Evolutionary conservation across 2,329 filamentous ascomycete species (phyloP), one percentile per base, ranked within the genome.

Genomic region (Sporothrix euskadiensis): DNA sequence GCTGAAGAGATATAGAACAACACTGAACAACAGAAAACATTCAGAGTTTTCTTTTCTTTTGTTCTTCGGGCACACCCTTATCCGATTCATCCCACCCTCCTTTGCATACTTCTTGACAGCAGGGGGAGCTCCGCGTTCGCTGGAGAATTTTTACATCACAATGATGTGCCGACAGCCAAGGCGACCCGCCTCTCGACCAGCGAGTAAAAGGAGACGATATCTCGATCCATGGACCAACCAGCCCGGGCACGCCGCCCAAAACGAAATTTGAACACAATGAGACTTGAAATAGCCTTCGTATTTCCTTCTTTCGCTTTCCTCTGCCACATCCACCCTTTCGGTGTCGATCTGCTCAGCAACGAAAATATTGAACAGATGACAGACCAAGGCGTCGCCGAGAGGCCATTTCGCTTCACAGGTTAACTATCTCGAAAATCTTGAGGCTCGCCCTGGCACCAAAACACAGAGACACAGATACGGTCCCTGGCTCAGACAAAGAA

Each of bases 81-180:
- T 30, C n/a, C 22, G 12, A 66, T 8, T 6, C 39, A 66, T 66
- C 39, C 61, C 41, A 65, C 59, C 61, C n/a, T 30, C 35, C 9
- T 19, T 47, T 22, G 3, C 57, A 35, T 4, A n/a, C 22, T 56
- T n/a, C 14, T 10, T 19, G 12, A 9, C 39, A 30, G n/a, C 61
- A 14, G 22, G 6, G 6, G 39, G n/a, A 26, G n/a, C 41, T 30
- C 59, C 59, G 35, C 44, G 3, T 19, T 30, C 61, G 61, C 61
- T 66, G 12, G n/a, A 66, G n/a, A 66, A 66, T 4, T 47, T 47
- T 47, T 26, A 19, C 61, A 19, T 44, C n/a, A 8, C 39, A 44
- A 66, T 66, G 61, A 66, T 66, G 61, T 66, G 61, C 61, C 39
- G 61, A n/a, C 57, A 66, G 10, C 61, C 39, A 66, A 47, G 39